Evolutionary conservation across 106 monocot genomes (phyloP), one percentile per base, ranked within the genome.

Genomic region (Dendrobium chrysotoxum): DNA sequence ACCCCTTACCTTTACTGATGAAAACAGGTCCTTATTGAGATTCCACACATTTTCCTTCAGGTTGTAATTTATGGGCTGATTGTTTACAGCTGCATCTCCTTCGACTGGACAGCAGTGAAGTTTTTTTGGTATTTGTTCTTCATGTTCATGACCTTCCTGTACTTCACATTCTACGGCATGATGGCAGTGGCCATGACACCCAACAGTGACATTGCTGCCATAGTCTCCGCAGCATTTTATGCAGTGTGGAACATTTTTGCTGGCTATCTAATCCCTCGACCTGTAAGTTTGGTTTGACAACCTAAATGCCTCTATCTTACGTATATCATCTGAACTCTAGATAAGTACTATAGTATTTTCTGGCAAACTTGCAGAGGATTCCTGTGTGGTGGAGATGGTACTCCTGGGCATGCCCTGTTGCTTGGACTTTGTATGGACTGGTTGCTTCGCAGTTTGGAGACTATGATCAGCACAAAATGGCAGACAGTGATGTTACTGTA

Each of bases 361-460:
- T 66, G 47, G 28, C 50, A 44, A 35, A 16, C 20, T 71, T 74
- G 28, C 74, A 83, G 83, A 83, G 83, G 74, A 83, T 83, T 44
- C 83, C 83, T 18, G 78, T 83, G 44, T 83, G 83, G 83, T 83
- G 83, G 83, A 72, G 83, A 78, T 83, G 83, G 83, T 83, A 83
- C 44, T 53, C 55, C 12, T 83, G 83, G 83, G 79, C 79, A 8
- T 83, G 83, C 73, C 83, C 83, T 2, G 73, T 83, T 4, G 83
- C 83, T 4, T 83, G 83, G 83, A 83, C 83, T 21, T 30, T 83
- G 79, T 83, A 83, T 20, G 83, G 83, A 9, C 18, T 83, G 42
- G 83, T 74, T 23, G 55, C 70, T 1, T 83, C 83, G 5, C 83
- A 83, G 28, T 83, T 83, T 30, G 83, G 83, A 54, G 83, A 83